Evolutionary conservation across 495 filamentous ascomycete species (phyloP), one percentile per base, ranked within the genome.

Genomic region (Hypoxylon perforatum): DNA sequence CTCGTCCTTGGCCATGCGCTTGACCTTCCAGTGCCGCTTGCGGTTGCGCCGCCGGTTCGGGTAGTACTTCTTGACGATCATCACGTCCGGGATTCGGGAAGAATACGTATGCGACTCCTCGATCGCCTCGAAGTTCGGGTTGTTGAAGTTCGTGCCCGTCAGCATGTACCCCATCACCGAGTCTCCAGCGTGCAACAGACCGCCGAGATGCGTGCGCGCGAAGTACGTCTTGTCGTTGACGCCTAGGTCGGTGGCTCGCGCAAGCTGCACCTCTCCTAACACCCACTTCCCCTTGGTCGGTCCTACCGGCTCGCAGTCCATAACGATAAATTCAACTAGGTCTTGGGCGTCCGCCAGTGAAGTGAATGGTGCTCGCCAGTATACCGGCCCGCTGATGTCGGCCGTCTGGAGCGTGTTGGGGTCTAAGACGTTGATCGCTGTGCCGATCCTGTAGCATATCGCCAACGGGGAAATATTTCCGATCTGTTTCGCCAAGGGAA

Each of bases 1-100:
- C 72, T 98, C 91, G 49, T 97, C 93, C 75, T 86, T 88, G 42
- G 86, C 86, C 91, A 99, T 96, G 69, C 94, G 92, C 87, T 91
- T 93, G 70, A 99, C 86, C 63, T 90, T 90, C 95, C 95, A 99
- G 78, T 90, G 88, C 39, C 96, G 88, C 70, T 81, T 85, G 81
- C 91, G 92, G 77, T 85, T 86, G 81, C 90, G 91, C 84, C 92
- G 90, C 69, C 89, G 89, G 76, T 92, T 88, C 7, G 91, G 86
- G 77, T 96, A 98, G 83, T 88, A 85, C 75, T 99, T 99, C 92
- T 96, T 97, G 66, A 99, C 92, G 2, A 99, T 85, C 0, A 98
- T 75, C 1, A 97, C 96, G 65, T 98, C 96, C 0, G 96, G 96
- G 41, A 99, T 90, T 3, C 83, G 88, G 9, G 87, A 89, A 3